Percentiles rank a stretch among this genome's conserved stretches.
Evolutionary conservation across 164 flowering plant genomes (phyloP).

Genomic region (Nelumbo lutea): DNA sequence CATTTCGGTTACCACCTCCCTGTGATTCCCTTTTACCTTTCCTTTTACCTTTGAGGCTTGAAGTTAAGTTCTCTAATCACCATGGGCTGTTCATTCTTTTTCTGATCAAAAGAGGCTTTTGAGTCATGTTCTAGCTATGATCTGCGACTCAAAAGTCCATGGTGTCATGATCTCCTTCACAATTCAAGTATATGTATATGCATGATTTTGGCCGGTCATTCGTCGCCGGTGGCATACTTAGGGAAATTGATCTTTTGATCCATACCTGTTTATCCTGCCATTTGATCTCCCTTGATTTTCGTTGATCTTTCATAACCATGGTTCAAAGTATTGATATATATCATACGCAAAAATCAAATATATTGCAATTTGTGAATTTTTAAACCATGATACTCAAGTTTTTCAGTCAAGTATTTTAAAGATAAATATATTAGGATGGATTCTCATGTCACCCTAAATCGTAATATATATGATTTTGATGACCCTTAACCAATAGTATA

Average conservation of each 20-base stretch:
- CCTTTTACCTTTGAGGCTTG: neutral
- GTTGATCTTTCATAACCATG: too few relatives aligned
- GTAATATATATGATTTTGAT: too few relatives aligned
- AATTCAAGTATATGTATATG: neutral
- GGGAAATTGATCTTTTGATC: neutral
- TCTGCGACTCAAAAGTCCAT: neutral
- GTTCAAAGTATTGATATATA: too few relatives aligned
- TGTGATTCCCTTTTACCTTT: neutral
- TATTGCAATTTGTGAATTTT: too few relatives aligned
- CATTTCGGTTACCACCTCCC: neutral
- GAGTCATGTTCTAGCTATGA: neutral
- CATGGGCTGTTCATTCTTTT: neutral
- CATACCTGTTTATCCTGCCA: neutral
- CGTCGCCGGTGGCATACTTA: neutral
- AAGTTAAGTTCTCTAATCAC: constrained; percentile 1
- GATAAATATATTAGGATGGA: neutral
- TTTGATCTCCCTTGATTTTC: neutral
- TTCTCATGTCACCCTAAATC: neutral
- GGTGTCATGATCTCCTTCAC: neutral
- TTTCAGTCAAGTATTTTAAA: too few relatives aligned
- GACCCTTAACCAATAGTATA: neutral
- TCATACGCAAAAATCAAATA: too few relatives aligned
- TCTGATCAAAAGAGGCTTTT: neutral
- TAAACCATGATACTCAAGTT: too few relatives aligned
- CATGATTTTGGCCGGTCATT: neutral